Percentiles rank a stretch among this genome's conserved stretches.
phyloP scores from a whole-genome alignment of 257 asterid genomes.

The Solanum stenotomum region DNA sequence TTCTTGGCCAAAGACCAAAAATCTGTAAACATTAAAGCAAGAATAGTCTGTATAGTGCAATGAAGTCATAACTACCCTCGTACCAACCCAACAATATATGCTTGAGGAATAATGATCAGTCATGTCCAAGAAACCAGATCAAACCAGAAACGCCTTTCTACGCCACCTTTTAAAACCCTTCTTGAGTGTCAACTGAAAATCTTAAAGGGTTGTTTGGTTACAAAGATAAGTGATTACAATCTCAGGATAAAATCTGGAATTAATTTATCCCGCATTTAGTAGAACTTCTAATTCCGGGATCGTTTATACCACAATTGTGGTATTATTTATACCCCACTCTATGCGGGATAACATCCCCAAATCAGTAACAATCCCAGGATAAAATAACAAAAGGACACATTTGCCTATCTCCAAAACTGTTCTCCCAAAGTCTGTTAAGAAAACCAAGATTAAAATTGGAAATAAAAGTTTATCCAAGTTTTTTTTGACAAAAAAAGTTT shows the following conservation, averaged over 20 bases:
- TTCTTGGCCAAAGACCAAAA: not conserved
- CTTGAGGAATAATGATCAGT: not conserved
- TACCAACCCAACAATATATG: not conserved
- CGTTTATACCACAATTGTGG: not conserved
- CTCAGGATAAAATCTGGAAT: not conserved
- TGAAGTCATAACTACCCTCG: not conserved
- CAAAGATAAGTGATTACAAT: not conserved
- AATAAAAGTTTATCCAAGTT: not conserved
- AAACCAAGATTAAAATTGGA: not conserved
- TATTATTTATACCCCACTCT: not conserved
- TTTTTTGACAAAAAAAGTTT: not conserved
- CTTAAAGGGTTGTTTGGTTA: not conserved
- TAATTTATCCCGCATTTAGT: not conserved
- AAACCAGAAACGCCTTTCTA: not conserved
- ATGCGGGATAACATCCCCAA: not conserved
- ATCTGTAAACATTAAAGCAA: not conserved
- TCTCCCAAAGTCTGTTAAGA: not conserved
- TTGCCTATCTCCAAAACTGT: not conserved
- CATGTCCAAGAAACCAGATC: constrained; percentile 1
- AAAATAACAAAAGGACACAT: not conserved
- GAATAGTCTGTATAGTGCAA: not conserved
- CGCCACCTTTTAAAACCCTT: not conserved
- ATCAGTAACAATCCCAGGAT: not conserved
- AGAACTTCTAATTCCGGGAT: not conserved
- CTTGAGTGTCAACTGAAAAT: not conserved